phyloP scores from a whole-genome alignment of 2,329 filamentous ascomycete species.

The Penicillium oxalicum region DNA sequence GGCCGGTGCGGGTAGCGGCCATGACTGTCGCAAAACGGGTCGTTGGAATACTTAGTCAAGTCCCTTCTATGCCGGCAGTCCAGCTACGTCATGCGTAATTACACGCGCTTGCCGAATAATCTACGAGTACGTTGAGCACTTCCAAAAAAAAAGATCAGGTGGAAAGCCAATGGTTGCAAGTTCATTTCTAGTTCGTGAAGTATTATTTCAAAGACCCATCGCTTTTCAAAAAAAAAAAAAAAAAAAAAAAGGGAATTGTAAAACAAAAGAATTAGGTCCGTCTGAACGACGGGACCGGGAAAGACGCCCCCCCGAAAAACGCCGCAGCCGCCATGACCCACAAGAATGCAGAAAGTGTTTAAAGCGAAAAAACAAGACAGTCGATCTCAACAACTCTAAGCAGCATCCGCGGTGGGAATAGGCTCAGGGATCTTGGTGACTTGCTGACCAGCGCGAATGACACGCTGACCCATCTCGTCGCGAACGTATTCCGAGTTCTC shows the following conservation, averaged over 20 bases:
- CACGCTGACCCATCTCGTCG: conserved; percentile 72
- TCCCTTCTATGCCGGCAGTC: too few species aligned
- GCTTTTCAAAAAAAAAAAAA: conserved; percentile 15
- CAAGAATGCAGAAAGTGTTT: conserved; percentile 22
- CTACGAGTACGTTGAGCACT: too few species aligned
- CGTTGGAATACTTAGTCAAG: too few species aligned
- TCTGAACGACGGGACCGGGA: not conserved
- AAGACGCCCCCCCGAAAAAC: conserved; percentile 7
- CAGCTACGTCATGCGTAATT: too few species aligned
- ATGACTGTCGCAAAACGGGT: too few species aligned
- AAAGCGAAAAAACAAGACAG: conserved; percentile 3
- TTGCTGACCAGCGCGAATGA: conserved; percentile 80
- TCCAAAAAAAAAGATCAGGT: too few species aligned
- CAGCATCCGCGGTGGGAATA: conserved; percentile 75
- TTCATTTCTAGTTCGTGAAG: conserved; percentile 24
- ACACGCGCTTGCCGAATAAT: too few species aligned
- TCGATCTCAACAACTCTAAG: conserved; percentile 32
- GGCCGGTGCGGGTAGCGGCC: too few species aligned
- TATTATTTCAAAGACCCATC: conserved; percentile 20
- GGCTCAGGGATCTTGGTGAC: conserved; percentile 77
- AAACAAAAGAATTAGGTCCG: conserved; percentile 3
- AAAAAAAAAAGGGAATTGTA: conserved; percentile 5
- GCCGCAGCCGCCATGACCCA: conserved; percentile 15
- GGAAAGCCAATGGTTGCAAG: conserved; percentile 8
- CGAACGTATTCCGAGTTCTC: conserved; percentile 73